A percentile compares a stretch with the other conserved stretches of the same genome.
Conservation (phyloP, 1,284 basidiomycete species). For the Apiotrichum veenhuisii region DNA sequence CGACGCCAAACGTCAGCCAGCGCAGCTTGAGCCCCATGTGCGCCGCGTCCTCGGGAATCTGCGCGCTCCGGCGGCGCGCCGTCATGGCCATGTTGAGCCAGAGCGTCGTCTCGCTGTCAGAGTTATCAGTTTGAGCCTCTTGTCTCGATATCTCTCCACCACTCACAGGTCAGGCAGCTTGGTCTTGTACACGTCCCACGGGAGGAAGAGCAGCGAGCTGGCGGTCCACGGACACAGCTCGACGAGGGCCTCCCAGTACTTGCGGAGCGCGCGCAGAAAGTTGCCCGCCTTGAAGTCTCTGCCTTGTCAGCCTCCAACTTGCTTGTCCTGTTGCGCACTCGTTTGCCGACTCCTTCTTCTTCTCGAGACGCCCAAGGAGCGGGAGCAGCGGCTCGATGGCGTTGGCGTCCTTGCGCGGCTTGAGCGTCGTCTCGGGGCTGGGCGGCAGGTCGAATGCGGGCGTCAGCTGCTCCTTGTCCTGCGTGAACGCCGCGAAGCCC, state of each 20-base stretch:
- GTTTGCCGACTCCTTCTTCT: not conserved
- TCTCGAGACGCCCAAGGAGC: not conserved
- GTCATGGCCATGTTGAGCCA: conserved; percentile 4
- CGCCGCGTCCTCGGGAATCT: not conserved
- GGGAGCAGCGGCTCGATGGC: not conserved
- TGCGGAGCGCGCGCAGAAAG: not conserved
- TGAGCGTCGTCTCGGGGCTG: not conserved
- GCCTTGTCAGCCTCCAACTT: not conserved
- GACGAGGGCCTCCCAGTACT: not conserved
- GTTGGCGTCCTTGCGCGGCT: not conserved
- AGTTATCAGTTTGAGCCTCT: too few species aligned
- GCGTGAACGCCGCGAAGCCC: not conserved
- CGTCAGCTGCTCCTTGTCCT: not conserved
- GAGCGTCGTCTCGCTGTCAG: not conserved
- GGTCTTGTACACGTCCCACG: not conserved
- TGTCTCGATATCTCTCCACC: too few species aligned
- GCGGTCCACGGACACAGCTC: not conserved
- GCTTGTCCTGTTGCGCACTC: too few species aligned
- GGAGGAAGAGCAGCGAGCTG: not conserved
- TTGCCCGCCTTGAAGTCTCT: not conserved
- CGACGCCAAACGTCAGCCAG: not conserved
- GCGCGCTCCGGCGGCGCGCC: not conserved
- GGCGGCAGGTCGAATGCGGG: not conserved
- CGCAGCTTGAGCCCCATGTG: not conserved
- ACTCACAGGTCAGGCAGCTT: not conserved